Evolutionary conservation across 805 yeast species (phyloP).

Genomic region (Cyberlindnera suaveolens): DNA sequence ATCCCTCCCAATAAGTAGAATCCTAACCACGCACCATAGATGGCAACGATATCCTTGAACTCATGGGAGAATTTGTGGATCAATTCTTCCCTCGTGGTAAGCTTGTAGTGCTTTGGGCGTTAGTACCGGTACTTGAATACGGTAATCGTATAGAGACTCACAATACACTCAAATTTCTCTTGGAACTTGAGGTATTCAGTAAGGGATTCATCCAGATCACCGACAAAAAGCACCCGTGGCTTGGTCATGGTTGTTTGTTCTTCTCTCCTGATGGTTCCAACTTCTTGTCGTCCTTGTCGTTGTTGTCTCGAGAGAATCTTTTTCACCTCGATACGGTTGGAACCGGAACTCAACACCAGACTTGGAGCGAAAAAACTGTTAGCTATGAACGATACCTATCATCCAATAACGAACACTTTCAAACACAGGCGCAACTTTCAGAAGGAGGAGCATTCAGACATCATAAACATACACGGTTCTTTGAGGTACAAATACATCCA

Average conservation of each 20-base stretch:
- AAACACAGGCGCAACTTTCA: too few species aligned
- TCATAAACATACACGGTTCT: too few species aligned
- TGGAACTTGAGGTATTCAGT: conserved; percentile 33
- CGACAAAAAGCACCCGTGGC: conserved; percentile 33
- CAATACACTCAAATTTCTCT: conserved; percentile 31
- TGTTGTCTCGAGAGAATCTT: too few species aligned
- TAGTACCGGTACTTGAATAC: neutral
- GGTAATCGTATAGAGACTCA: conserved; percentile 2
- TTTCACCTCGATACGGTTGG: too few species aligned
- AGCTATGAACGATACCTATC: too few species aligned
- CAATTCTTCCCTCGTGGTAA: conserved; percentile 35
- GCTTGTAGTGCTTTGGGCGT: conserved; percentile 22
- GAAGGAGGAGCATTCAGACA: too few species aligned
- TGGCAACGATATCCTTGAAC: conserved; percentile 37
- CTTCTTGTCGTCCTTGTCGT: too few species aligned
- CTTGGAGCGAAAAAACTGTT: too few species aligned
- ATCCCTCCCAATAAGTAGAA: conserved; percentile 47
- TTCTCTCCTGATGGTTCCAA: too few species aligned
- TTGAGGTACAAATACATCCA: too few species aligned
- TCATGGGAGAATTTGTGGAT: conserved; percentile 30
- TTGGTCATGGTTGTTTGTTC: conserved; percentile 1
- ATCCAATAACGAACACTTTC: too few species aligned
- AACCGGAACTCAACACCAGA: too few species aligned
- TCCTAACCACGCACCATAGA: conserved; percentile 58
- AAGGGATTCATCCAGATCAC: conserved; percentile 33